Base-by-base conservation (phyloP, 192 early-diverging fungal genomes). In the Coemansia sp. region DNA sequence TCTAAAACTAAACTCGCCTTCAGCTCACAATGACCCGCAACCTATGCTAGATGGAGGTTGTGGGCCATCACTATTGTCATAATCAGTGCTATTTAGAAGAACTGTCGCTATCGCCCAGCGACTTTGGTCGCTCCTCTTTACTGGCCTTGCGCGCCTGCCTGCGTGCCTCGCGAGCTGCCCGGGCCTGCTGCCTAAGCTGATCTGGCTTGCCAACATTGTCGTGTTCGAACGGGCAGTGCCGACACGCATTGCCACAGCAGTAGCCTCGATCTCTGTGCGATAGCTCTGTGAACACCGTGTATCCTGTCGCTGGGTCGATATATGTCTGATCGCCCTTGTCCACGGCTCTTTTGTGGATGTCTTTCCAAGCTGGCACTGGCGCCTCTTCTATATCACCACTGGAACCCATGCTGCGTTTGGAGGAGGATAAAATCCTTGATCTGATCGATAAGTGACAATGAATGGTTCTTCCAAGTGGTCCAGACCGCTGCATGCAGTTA, bases 181-280 rank as follows among this genome's bases (percentile, higher is more conserved):
- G 57, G 7, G 57, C 57, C n/a, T 72, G 70, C 62, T 72, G 62
- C 27, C 62, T 72, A 20, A 72, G 47, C 55, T 63, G 55, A n/a
- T 72, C 70, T 1, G 89, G 81, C 52, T 88, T 86, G 27, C 88
- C 88, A 2, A 91, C 89, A 36, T 91, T 91, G 27, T 84, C 82
- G 38, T 83, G 69, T 50, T 84, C 49, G 62, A 85, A 91, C 2
- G 88, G 88, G 38, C 89, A 91, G 70, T 91, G 89, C 6, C 89
- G 83, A 78, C 90, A 91, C 18, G 80, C 77, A 73, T 87, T 88
- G 20, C 90, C 90, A 66, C 90, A 90, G 70, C 90, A 90, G 63
- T 88, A 88, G 24, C 88, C 90, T 34, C 90, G 72, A 46, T 83
- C 75, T 49, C 63, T 62, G 69, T 91, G 90, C 50, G 79, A 70